Base-by-base conservation (phyloP, 2,329 filamentous ascomycete species). In the Neonectria coccinea region DNA sequence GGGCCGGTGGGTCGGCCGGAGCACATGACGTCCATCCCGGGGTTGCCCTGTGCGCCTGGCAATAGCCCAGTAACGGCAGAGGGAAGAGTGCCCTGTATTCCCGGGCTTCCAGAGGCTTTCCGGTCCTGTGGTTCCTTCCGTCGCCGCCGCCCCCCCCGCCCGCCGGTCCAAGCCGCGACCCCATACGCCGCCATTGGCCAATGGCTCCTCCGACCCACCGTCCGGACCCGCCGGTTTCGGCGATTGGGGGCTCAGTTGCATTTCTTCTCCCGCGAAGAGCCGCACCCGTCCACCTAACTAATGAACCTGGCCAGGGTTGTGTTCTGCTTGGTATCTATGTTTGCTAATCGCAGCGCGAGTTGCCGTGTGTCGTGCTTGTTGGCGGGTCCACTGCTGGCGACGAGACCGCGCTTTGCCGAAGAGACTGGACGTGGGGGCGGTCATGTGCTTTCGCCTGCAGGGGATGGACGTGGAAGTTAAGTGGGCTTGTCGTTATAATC, bases 191-290 rank as follows among this genome's bases (percentile, higher is more conserved):
- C 66, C 50, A 74, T 74, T 74, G 72, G 72, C 25, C 72, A 74
- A 74, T 74, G 58, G 72, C 62, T 51, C 58, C 9, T 33, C 14
- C 14, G 31, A 41, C 62, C 60, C 52, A 9, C 33, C 16, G 47
- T 42, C 56, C 59, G 36, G 56, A 14, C 45, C 36, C 50, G 31
- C 67, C 71, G 71, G 68, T 71, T 59, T 73, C 71, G 71, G 71
- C 59, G 68, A 50, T 27, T 44, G 27, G n/a, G 7, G 27, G 62
- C 57, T 59, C 59, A 50, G 59, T 55, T 52, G 50, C 65, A 59
- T 65, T 59, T 65, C 57, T 66, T 64, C 59, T 69, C 65, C 71
- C 71, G 71, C 59, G 64, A 66, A 74, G 71, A 73, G 71, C 71
- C 71, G 71, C 71, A 73, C 66, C 54, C 63, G 41, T 55, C 18